Percentiles rank a stretch among this genome's conserved stretches.
These are phyloP conservation scores for Gossypium gossypioides DNA, from an alignment of 441 rosid genomes.

Conservation along the genomic window DNA sequence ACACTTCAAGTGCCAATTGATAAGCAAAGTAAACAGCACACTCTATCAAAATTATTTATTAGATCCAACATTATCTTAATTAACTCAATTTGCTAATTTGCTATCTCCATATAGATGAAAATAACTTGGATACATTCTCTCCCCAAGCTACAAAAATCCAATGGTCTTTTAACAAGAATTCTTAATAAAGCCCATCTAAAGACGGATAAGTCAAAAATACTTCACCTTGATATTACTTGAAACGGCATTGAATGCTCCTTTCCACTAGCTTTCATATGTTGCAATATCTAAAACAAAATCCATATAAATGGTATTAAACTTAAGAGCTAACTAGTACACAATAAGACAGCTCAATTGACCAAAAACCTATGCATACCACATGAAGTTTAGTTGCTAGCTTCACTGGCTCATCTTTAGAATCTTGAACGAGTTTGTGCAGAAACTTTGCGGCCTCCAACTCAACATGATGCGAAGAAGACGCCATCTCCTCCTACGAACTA, in stretches of 20 bases:
- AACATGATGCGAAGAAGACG: constrained; percentile 69
- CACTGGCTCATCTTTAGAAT: constrained; percentile 90
- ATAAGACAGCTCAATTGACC: not conserved
- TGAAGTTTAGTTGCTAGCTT: constrained; percentile 87
- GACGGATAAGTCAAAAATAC: not conserved
- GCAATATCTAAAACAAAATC: constrained; percentile 58
- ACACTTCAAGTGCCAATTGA: not conserved
- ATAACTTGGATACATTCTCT: not conserved
- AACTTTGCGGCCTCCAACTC: constrained; percentile 99
- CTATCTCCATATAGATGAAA: not conserved
- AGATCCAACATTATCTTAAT: constrained; percentile 1
- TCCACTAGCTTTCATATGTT: constrained; percentile 95
- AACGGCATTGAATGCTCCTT: constrained; percentile 98
- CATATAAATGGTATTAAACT: constrained; percentile 10
- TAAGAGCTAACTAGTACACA: constrained; percentile 3
- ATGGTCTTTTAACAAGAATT: not conserved
- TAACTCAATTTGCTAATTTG: not conserved
- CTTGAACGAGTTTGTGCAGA: constrained; percentile 94
- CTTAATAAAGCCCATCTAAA: not conserved
- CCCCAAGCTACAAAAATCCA: not conserved
- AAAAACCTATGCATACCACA: constrained; percentile 49
- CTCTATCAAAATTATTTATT: not conserved
- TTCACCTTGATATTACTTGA: constrained; percentile 96
- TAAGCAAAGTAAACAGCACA: not conserved
- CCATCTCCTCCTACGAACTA: constrained; percentile 47